phyloP scores from a whole-genome alignment of 768 basidiomycete genomes.

The Sarcomyxa edulis region DNA sequence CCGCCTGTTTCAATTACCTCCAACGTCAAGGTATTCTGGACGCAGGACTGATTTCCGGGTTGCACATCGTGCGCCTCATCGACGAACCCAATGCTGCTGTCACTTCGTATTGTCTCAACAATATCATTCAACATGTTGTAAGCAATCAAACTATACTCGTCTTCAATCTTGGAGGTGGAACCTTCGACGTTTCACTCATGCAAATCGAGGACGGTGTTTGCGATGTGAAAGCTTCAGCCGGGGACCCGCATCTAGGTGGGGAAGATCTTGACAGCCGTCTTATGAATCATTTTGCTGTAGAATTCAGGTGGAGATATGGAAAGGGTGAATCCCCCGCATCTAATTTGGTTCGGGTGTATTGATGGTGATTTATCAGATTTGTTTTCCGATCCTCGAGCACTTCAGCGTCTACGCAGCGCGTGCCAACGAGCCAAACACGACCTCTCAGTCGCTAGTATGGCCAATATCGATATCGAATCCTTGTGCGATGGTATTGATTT shows the following conservation, averaged over 20 bases:
- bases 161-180: constrained; percentile 98
- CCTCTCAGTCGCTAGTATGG: constrained; percentile 92
- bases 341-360: constrained; percentile 3
- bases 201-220: constrained; percentile 98
- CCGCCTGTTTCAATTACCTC: constrained; percentile 99
- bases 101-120: constrained; percentile 96
- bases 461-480: constrained; percentile 96
- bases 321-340: constrained; percentile 16
- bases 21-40: constrained; percentile 99
- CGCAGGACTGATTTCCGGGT: constrained; percentile 94
- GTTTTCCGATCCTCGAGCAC: constrained; percentile 86
- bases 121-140: constrained; percentile 88
- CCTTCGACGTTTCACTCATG: constrained; percentile 97
- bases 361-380: constrained; percentile 46
- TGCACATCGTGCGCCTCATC: constrained; percentile 99
- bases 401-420: constrained; percentile 93
- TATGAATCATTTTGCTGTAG: constrained; percentile 92
- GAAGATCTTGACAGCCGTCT: constrained; percentile 65
- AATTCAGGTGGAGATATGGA: constrained; percentile 90
- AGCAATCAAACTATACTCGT: constrained; percentile 96
- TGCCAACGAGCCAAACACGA: constrained; percentile 98
- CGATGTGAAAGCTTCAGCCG: constrained; percentile 97
- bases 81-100: constrained; percentile 99
- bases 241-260: constrained; percentile 98
- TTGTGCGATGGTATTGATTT: constrained; percentile 97